phyloP scores from a whole-genome alignment of 441 rosid species.

The Omphalea diandra region DNA sequence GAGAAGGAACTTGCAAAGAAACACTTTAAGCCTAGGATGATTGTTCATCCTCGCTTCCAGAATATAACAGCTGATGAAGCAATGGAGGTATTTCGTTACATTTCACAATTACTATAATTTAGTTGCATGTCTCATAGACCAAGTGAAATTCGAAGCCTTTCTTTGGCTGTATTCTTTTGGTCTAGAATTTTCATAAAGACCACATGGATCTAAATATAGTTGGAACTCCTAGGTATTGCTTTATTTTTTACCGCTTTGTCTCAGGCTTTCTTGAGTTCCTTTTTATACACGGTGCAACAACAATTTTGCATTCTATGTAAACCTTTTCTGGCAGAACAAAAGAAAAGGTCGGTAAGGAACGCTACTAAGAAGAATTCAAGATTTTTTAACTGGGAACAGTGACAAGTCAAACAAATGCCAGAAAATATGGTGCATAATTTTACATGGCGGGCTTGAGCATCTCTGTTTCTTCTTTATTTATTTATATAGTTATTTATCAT shows the following conservation, averaged over 20 bases:
- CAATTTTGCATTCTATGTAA: not conserved
- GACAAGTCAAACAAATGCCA: not conserved
- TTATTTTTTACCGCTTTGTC: not conserved
- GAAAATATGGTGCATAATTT: not conserved
- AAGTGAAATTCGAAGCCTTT: not conserved
- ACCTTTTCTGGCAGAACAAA: not conserved
- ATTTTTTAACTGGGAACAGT: not conserved
- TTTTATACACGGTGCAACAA: not conserved
- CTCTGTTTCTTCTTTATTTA: not conserved
- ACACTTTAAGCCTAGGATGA: slow-evolving; percentile 95
- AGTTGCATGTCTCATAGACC: slow-evolving; percentile 11
- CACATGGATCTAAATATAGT: not conserved
- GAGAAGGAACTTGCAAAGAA: slow-evolving; percentile 91
- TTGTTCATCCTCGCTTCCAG: slow-evolving; percentile 97
- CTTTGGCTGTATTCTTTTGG: not conserved
- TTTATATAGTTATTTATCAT: not conserved
- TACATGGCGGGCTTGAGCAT: not conserved
- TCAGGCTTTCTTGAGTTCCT: not conserved
- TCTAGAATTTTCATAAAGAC: not conserved
- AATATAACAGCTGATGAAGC: slow-evolving; percentile 95
- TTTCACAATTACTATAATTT: slow-evolving; percentile 5
- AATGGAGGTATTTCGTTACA: slow-evolving; percentile 58
- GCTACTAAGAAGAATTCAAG: not conserved
- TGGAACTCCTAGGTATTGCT: not conserved
- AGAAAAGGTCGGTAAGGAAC: not conserved